These are phyloP conservation scores for Purshia tridentata DNA, from an alignment of 306 rosid species.

Conservation along the genomic window DNA sequence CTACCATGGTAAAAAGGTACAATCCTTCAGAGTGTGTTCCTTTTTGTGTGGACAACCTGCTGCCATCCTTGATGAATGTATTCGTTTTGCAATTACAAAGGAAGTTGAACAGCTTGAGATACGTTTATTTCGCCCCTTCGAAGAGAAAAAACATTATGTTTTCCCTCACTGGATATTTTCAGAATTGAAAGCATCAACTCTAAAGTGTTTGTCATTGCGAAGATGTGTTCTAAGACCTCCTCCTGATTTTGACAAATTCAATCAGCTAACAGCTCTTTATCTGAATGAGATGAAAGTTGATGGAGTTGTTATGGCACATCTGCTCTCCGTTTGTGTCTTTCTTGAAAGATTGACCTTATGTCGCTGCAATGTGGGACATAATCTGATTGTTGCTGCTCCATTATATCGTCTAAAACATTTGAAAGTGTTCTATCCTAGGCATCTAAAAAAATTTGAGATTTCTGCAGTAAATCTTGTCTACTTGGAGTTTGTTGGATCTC, in stretches of 20 bases:
- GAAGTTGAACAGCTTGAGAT: neutral
- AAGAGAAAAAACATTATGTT: too few species aligned
- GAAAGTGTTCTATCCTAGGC: neutral
- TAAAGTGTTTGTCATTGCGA: neutral
- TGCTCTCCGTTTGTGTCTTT: neutral
- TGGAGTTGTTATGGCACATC: neutral
- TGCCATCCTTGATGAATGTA: neutral
- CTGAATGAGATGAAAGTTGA: neutral
- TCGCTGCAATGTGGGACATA: neutral
- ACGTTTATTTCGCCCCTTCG: neutral
- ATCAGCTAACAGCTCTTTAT: neutral
- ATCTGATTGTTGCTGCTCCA: neutral
- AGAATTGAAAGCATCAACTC: neutral
- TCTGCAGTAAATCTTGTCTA: neutral
- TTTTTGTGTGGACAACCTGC: neutral
- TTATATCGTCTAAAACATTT: neutral
- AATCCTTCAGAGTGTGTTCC: neutral
- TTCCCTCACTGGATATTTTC: neutral
- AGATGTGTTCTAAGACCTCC: neutral
- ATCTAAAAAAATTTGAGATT: neutral
- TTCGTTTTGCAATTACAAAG: neutral
- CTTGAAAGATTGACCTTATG: constrained; percentile 5
- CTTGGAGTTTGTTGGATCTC: neutral
- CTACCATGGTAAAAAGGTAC: neutral
- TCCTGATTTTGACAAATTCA: neutral